Conservation (phyloP, 768 basidiomycete species). For the Trametes cingulata region DNA sequence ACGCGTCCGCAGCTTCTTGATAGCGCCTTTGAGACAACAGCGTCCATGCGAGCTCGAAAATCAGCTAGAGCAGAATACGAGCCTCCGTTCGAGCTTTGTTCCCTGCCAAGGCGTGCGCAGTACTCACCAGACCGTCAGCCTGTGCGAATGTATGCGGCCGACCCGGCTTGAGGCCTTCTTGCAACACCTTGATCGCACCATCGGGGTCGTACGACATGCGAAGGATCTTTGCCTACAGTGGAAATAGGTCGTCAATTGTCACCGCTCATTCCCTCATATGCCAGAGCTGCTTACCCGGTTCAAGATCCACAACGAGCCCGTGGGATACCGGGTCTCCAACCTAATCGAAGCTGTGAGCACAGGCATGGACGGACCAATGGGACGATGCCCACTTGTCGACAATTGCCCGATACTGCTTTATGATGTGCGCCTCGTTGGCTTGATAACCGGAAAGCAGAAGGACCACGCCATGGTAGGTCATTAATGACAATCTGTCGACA, state of each 20-base stretch:
- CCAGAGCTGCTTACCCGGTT: constrained; percentile 49
- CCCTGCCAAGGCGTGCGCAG: too few relatives aligned
- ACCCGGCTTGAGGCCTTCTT: constrained; percentile 56
- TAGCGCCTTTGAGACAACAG: constrained; percentile 64
- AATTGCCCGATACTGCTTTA: constrained; percentile 62
- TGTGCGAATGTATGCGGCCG: constrained; percentile 61
- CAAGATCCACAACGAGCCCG: constrained; percentile 72
- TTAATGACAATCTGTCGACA: constrained; percentile 59
- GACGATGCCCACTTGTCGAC: constrained; percentile 55
- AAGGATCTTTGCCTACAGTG: constrained; percentile 62
- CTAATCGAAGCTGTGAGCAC: background rate
- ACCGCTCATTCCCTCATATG: background rate
- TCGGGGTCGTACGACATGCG: constrained; percentile 68
- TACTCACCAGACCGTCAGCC: constrained; percentile 66
- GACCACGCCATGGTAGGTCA: constrained; percentile 78
- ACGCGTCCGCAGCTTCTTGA: constrained; percentile 65
- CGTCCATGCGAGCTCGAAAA: constrained; percentile 81
- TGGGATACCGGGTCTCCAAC: constrained; percentile 49
- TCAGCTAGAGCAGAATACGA: constrained; percentile 53
- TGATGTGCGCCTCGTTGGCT: constrained; percentile 65
- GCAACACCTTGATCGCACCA: constrained; percentile 64
- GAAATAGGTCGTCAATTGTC: background rate
- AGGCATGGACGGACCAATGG: background rate
- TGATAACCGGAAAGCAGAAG: constrained; percentile 74
- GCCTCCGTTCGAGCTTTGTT: too few relatives aligned